phyloP scores from a whole-genome alignment of 2,329 filamentous ascomycete species.

The Biscogniauxia marginata region DNA sequence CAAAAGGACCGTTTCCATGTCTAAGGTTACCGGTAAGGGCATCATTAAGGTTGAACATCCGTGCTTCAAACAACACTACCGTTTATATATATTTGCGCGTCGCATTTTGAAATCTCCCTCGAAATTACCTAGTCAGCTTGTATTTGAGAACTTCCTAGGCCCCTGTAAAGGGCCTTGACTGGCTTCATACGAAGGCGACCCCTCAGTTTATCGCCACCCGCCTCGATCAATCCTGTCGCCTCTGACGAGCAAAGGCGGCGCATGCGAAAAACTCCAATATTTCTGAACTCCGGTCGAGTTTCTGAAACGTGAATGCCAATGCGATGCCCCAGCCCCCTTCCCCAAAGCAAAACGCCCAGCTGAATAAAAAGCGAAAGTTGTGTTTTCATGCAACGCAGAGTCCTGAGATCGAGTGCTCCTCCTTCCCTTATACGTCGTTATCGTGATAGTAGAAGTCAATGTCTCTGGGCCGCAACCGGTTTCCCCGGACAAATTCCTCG shows the following conservation, averaged over 20 bases:
- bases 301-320: neutral
- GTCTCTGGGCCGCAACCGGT: constrained; percentile 77
- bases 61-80: too few relatives aligned
- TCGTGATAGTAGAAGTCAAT: constrained; percentile 96
- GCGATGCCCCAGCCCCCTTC: neutral
- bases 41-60: too few relatives aligned
- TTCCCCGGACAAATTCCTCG: constrained; percentile 80
- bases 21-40: too few relatives aligned
- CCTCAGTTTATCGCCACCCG: neutral
- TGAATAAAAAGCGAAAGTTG: neutral
- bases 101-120: neutral
- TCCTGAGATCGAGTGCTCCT: neutral
- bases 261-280: neutral
- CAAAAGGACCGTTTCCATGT: too few relatives aligned
- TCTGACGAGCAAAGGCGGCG: neutral
- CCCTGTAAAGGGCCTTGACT: neutral
- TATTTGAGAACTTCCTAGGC: neutral
- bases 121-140: neutral
- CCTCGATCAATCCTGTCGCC: neutral
- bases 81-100: neutral
- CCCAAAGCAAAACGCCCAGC: constrained; percentile 15
- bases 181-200: neutral
- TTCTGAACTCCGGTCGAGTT: neutral
- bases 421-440: constrained; percentile 60
- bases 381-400: constrained; percentile 1